Evolutionary conservation across 306 rosid genomes (phyloP).

Genomic region (Fagus sylvatica): DNA sequence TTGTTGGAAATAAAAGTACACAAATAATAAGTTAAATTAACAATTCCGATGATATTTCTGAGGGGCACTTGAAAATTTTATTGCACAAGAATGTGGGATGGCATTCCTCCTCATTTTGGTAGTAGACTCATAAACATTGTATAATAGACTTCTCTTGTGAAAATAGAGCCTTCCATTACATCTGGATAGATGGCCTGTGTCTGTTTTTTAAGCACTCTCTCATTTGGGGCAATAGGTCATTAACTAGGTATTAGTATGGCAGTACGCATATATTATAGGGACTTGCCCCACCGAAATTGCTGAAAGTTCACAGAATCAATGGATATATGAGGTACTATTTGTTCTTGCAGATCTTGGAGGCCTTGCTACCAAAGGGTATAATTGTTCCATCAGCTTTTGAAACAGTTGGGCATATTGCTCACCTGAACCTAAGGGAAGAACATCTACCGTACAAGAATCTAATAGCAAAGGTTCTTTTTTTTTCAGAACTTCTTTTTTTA

Average conservation of each 20-base stretch:
- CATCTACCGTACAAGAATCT: conserved; percentile 79
- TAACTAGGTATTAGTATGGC: not conserved
- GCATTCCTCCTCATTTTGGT: not conserved
- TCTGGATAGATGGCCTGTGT: not conserved
- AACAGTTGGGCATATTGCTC: conserved; percentile 90
- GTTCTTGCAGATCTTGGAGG: conserved; percentile 73
- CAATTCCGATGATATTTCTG: not conserved
- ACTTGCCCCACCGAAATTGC: not conserved
- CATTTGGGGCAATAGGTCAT: not conserved
- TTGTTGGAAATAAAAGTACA: not conserved
- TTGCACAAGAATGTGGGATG: not conserved
- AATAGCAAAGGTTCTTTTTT: conserved; percentile 71
- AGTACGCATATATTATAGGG: not conserved
- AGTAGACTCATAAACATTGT: not conserved
- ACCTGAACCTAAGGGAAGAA: conserved; percentile 84
- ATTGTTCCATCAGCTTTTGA: conserved; percentile 81
- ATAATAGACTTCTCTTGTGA: not conserved
- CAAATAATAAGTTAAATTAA: not conserved
- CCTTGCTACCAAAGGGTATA: conserved; percentile 71
- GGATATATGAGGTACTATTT: conserved; percentile 13
- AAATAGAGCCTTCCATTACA: not conserved
- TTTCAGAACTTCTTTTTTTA: not conserved
- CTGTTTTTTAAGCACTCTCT: not conserved
- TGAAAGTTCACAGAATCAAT: conserved; percentile 1
- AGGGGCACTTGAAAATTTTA: not conserved